These are phyloP conservation scores for Candida maltosa DNA, from an alignment of 805 yeast species.

Conservation along the genomic window DNA sequence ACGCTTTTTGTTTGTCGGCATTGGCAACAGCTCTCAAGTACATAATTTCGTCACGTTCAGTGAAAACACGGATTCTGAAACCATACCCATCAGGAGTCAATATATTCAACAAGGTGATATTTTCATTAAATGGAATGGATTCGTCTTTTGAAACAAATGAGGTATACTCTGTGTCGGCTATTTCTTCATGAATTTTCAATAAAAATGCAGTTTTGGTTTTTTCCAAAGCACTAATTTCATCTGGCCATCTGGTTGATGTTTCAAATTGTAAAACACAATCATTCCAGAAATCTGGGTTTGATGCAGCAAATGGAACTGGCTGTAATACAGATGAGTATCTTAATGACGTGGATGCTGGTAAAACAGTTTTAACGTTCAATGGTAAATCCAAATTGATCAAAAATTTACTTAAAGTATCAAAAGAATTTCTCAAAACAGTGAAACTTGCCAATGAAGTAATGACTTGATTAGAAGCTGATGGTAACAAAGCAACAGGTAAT, in stretches of 20 bases:
- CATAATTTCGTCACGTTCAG: slow-evolving; percentile 79
- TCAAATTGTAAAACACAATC: slow-evolving; percentile 85
- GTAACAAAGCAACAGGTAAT: slow-evolving; percentile 58
- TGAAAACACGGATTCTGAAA: slow-evolving; percentile 69
- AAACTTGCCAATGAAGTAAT: slow-evolving; percentile 32
- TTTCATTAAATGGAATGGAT: slow-evolving; percentile 61
- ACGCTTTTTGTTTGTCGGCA: slow-evolving; percentile 52
- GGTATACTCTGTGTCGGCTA: slow-evolving; percentile 51
- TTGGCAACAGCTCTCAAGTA: slow-evolving; percentile 71
- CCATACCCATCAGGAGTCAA: slow-evolving; percentile 90
- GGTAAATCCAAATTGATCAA: slow-evolving; percentile 56
- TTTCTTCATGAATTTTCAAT: slow-evolving; percentile 52
- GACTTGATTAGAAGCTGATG: slow-evolving; percentile 56
- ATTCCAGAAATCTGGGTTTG: slow-evolving; percentile 76
- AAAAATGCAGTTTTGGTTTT: slow-evolving; percentile 88
- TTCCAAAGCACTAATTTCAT: slow-evolving; percentile 79
- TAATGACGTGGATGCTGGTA: slow-evolving; percentile 71
- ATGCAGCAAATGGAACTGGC: slow-evolving; percentile 79
- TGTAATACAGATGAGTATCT: slow-evolving; percentile 72
- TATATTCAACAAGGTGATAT: slow-evolving; percentile 57
- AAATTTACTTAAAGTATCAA: slow-evolving; percentile 48
- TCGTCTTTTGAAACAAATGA: slow-evolving; percentile 64
- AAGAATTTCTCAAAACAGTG: slow-evolving; percentile 35
- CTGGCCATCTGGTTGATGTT: slow-evolving; percentile 92
- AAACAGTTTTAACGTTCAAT: slow-evolving; percentile 62